Evolutionary conservation across 345 rosid species (phyloP).

Genomic region (Corchorus olitorius): DNA sequence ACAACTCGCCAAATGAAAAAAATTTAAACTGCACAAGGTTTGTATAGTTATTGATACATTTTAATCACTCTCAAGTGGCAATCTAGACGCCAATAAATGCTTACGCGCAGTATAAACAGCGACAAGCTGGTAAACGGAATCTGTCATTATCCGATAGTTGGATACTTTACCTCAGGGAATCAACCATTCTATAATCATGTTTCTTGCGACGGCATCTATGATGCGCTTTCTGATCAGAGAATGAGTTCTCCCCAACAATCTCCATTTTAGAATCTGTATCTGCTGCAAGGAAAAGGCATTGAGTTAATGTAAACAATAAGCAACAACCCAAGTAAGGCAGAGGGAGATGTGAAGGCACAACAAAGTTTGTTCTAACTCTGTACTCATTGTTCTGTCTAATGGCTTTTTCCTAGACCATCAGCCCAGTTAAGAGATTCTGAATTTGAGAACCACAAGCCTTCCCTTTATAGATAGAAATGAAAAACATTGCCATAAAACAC

Average conservation of each 20-base stretch:
- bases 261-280: slow-evolving; percentile 65
- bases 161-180: slow-evolving; percentile 43
- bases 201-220: slow-evolving; percentile 86
- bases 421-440: not conserved
- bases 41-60: not conserved
- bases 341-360: not conserved
- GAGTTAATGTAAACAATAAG: not conserved
- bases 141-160: slow-evolving; percentile 15
- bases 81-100: slow-evolving; percentile 15
- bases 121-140: not conserved
- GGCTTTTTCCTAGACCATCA: not conserved
- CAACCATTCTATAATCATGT: slow-evolving; percentile 76
- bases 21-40: not conserved
- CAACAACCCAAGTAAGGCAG: not conserved
- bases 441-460: not conserved
- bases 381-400: not conserved
- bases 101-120: not conserved
- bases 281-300: slow-evolving; percentile 28
- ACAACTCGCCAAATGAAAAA: not conserved
- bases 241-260: slow-evolving; percentile 72
- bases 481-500: not conserved
- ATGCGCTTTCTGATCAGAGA: slow-evolving; percentile 74
- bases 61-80: not conserved
- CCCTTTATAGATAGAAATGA: not conserved
- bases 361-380: not conserved